Evolutionary conservation across 176 grass and related monocot genomes (phyloP), one percentile per base, ranked within the genome.

Genomic region (Eragrostis nindensis): DNA sequence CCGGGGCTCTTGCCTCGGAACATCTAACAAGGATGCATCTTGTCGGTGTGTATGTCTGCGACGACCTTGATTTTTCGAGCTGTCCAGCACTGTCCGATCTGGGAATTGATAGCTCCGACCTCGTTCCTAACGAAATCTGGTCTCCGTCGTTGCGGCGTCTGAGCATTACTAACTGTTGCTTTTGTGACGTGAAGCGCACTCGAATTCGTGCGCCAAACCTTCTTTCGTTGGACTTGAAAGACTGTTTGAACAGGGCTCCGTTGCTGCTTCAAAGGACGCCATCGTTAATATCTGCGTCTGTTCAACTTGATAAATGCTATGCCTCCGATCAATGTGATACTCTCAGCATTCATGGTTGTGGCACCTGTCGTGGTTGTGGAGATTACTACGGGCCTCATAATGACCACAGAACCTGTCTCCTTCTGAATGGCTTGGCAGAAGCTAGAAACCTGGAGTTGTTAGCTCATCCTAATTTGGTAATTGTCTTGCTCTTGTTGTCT

Each of bases 151-250:
- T 70, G 42, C 4, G 47, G 67, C 67, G 25, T 47, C 22, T 47
- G 22, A 47, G 0, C 11, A 3, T 70, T 11, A 14, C 43, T 16
- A 0, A 1, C 1, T 26, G 42, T 70, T 0, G 2, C 22, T 70
- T 47, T 47, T 0, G 2, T 0, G 0, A 1, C 2, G 32, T 7
- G 10, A 0, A 0, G 0, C 8, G 5, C n/a, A 26, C n/a, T 46
- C 6, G 13, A 26, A 17, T 70, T 26, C 67, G 5, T 17, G 12
- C 25, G 22, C 67, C 12, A 15, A 47, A 5, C 15, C 67, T 70
- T 15, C 7, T 70, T 70, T 70, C 42, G 25, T n/a, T 70, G 5
- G 0, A 17, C 0, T 16, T 47, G 2, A 70, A 0, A 45, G 12
- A 17, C 1, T 70, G 42, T 47, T 0, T 3, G 14, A 40, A 40